Conservation (phyloP, 225 moss, liverwort and hornwort genomes). For the Physcomitrellopsis africana region DNA sequence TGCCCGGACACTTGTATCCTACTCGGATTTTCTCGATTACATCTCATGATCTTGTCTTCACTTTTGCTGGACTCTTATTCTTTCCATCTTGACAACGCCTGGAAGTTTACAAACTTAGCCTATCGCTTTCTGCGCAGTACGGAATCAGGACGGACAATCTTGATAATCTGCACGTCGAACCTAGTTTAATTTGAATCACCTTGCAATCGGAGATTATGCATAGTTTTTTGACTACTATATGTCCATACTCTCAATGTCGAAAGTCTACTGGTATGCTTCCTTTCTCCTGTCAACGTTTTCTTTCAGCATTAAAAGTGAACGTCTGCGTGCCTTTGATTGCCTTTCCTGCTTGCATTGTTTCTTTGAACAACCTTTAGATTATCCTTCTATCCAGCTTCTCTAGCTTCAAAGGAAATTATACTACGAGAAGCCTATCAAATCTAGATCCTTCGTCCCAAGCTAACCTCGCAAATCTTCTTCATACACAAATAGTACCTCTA, state of each 20-base stretch:
- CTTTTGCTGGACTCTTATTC: constrained; percentile 26
- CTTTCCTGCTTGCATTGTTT: constrained; percentile 31
- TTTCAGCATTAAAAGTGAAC: constrained; percentile 26
- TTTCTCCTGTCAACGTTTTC: background rate
- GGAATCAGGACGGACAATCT: constrained; percentile 8
- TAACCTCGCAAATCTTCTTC: constrained; percentile 18
- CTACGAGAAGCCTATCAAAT: constrained; percentile 15
- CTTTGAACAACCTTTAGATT: constrained; percentile 5
- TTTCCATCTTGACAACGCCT: constrained; percentile 23
- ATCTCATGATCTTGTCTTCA: constrained; percentile 30
- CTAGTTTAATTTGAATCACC: constrained; percentile 18
- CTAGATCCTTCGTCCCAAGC: constrained; percentile 14
- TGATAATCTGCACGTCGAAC: constrained; percentile 7
- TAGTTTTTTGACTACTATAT: constrained; percentile 19
- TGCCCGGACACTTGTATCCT: constrained; percentile 16
- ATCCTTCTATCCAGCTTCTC: constrained; percentile 17
- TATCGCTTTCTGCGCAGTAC: constrained; percentile 7
- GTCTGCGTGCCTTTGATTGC: constrained; percentile 16
- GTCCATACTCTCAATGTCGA: constrained; percentile 31
- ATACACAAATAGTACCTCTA: constrained; percentile 1
- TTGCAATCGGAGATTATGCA: constrained; percentile 14
- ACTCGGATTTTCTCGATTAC: constrained; percentile 33
- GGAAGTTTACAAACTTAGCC: constrained; percentile 15
- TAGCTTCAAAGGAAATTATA: background rate
- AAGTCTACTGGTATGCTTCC: constrained; percentile 28